Conservation (phyloP, 306 rosid genomes). For the Ormosia emarginata region DNA sequence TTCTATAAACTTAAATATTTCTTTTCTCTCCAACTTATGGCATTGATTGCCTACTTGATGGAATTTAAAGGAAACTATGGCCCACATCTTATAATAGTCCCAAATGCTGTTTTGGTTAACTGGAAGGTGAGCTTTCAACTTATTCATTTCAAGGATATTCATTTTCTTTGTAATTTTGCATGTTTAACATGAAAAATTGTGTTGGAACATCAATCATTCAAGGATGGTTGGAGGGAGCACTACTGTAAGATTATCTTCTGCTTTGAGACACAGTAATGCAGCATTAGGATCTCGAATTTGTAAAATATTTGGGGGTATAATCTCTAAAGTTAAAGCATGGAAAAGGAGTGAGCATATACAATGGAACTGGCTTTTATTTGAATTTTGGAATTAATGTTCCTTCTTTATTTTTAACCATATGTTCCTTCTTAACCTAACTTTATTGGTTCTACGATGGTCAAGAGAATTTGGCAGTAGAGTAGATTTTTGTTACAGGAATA, state of each 20-base stretch:
- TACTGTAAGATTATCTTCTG: not conserved
- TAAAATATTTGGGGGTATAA: not conserved
- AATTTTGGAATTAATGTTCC: not conserved
- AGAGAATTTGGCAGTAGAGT: not conserved
- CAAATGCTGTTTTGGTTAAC: constrained; percentile 98
- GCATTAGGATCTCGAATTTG: not conserved
- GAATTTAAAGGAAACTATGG: constrained; percentile 99
- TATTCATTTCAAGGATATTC: not conserved
- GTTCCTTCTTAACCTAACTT: not conserved
- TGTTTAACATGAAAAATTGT: constrained; percentile 18
- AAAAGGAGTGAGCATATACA: not conserved
- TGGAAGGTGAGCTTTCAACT: constrained; percentile 71
- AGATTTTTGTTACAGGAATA: not conserved
- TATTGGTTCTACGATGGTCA: not conserved
- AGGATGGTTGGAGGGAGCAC: too few relatives aligned
- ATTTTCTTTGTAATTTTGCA: not conserved
- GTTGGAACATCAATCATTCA: too few relatives aligned
- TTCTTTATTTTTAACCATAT: not conserved
- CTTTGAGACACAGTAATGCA: not conserved
- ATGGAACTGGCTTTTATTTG: not conserved
- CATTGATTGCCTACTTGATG: constrained; percentile 96
- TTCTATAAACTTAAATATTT: not conserved
- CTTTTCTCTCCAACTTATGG: constrained; percentile 74
- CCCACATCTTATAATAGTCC: constrained; percentile 98
- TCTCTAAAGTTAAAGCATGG: not conserved